Base-by-base conservation (phyloP, 164 flowering plant genomes). In the Hamamelis virginiana region DNA sequence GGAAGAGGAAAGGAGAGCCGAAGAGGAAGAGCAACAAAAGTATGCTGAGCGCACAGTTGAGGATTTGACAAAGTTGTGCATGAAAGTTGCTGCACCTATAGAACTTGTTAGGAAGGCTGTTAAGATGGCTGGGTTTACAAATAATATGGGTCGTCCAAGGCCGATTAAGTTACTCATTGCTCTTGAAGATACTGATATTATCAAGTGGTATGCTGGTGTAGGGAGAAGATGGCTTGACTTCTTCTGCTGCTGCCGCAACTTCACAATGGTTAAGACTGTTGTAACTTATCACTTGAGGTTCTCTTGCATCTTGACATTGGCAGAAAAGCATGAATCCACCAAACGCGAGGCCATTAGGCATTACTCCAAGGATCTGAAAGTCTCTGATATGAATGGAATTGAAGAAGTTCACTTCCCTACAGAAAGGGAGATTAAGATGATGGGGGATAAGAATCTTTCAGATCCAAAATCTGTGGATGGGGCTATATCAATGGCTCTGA, bases 401-500 rank as follows among this genome's bases (percentile, higher is more conserved):
- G 91, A 91, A 79, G 89, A 89, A 79, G 52, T 84, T 63, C 56
- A 86, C 62, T 96, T 91, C 50, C 98, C 97, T 1, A 75, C 90
- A 1, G 98, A 96, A 78, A 84, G 82, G 74, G 94, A 90, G 69
- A 80, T 93, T 19, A 90, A 83, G 74, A 89, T 88, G 95, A 87
- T 87, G 95, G 95, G 98, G 59, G 94, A 87, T 78, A 79, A 65
- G 33, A 82, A 82, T 69, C 87, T 93, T 62, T 69, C 85, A 0
- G 98, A 93, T 70, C 98, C 98, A 12, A 87, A 81, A 70, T 96
- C 98, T 57, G 99, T 93, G 19, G 98, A 93, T 79, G 98, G 93
- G 19, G 77, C 80, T 65, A 62, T 96, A 53, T 75, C 85, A n/a
- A 74, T 87, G 86, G 74, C 83, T 67, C 72, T 93, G 78, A 74